Percentiles rank a stretch among this genome's conserved stretches.
Conservation (phyloP, 345 rosid species). For the Erysimum cheiranthoides region DNA sequence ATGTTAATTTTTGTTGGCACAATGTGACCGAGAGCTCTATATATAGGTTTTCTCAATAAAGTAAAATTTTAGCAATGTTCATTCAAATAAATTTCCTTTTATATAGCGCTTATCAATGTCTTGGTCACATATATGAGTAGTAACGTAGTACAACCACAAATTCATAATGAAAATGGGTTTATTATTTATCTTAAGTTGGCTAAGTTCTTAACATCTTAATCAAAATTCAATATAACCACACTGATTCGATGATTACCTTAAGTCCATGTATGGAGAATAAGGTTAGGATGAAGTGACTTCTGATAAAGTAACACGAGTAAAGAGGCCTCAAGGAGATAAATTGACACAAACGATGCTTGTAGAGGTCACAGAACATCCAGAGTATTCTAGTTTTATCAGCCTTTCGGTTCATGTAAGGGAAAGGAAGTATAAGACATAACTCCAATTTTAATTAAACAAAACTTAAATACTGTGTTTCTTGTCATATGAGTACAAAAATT, state of each 20-base stretch:
- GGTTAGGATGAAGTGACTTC: not conserved
- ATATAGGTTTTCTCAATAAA: not conserved
- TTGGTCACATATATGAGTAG: not conserved
- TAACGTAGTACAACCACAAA: not conserved
- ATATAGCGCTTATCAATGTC: not conserved
- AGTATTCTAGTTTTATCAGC: not conserved
- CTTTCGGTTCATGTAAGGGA: not conserved
- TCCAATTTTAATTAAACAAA: not conserved
- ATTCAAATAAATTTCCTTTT: not conserved
- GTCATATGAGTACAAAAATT: conserved; percentile 12
- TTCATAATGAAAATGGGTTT: not conserved
- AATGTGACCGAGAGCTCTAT: not conserved
- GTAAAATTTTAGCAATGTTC: not conserved
- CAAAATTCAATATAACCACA: not conserved
- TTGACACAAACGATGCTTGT: not conserved
- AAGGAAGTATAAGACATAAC: not conserved
- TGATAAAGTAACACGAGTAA: not conserved
- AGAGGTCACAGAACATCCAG: not conserved
- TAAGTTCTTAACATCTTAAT: not conserved
- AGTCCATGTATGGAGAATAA: not conserved
- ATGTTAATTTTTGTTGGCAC: not conserved
- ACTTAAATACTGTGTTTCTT: not conserved
- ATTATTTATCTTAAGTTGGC: not conserved
- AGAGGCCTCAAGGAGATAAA: not conserved
- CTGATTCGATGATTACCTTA: not conserved